Evolutionary conservation across 495 filamentous ascomycete species (phyloP), one percentile per base, ranked within the genome.

Genomic region (Clohesyomyces aquaticus): DNA sequence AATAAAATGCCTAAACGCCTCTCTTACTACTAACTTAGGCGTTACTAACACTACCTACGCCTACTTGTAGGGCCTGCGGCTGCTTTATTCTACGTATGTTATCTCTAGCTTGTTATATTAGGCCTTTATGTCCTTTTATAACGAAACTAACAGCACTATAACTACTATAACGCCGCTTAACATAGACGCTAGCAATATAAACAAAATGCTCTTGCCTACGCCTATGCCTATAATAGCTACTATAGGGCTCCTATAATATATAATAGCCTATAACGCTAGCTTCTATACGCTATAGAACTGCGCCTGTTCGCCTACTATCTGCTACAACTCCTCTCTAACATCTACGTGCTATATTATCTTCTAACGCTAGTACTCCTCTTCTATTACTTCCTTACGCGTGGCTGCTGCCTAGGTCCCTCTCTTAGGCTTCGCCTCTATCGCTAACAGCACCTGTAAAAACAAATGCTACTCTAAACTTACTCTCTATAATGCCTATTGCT

Each of bases 171-270:
- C n/a, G 49, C 61, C 47, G 59, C 45, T 27, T 55, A 35, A 11
- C 21, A 43, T 41, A 53, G 21, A 68, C 26, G 43, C 60, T 25
- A 58, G 69, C 22, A 74, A 60, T 46, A 74, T 71, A 35, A 74
- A 74, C 23, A 63, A 49, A 26, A 74, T 32, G 48, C 68, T 71
- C 59, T 74, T 74, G 0, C 63, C 59, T 1, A 46, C 52, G 2
- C 62, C 59, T 0, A 56, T 73, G 3, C 55, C 56, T 27, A 73
- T 74, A 3, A 74, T 54, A 1, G 32, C 59, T 6, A 74, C 53
- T 8, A 73, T 53, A 1, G 28, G 71, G 63, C 53, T 56, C 19
- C 23, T 59, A 8, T 46, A 14, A 4, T 42, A 14, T 25, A 59
- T 42, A 46, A 62, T 62, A 57, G 59, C 53, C 59, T 59, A 6